phyloP scores from a whole-genome alignment of 768 basidiomycete genomes.

The Tylopilus balloui region DNA sequence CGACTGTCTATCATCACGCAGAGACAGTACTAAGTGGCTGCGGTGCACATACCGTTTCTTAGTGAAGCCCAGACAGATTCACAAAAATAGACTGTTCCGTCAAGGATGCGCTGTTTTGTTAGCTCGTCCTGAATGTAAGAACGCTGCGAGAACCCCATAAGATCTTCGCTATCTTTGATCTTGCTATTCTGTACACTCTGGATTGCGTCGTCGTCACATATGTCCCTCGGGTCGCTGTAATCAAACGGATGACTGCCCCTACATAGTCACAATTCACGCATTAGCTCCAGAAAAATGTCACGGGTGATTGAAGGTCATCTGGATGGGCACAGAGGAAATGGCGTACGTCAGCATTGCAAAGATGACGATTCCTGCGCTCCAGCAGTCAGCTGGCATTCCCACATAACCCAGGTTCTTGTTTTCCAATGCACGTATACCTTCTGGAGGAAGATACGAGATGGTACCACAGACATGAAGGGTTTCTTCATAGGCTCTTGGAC shows the following conservation, averaged over 20 bases:
- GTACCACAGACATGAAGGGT: constrained; percentile 88
- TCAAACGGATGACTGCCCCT: constrained; percentile 82
- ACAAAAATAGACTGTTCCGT: constrained; percentile 55
- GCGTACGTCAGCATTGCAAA: constrained; percentile 83
- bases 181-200: constrained; percentile 15
- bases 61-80: constrained; percentile 51
- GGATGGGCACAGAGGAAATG: background rate
- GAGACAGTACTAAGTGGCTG: background rate
- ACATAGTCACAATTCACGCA: background rate
- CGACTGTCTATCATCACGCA: background rate
- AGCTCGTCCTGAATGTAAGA: constrained; percentile 48
- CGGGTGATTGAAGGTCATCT: background rate
- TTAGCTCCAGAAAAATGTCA: constrained; percentile 9
- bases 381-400: constrained; percentile 87
- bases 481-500: constrained; percentile 72
- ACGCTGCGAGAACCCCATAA: constrained; percentile 27
- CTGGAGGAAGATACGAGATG: constrained; percentile 79
- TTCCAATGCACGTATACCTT: constrained; percentile 77
- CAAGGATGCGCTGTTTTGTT: constrained; percentile 67
- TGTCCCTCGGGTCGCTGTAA: constrained; percentile 37
- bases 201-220: constrained; percentile 6
- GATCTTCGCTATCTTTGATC: constrained; percentile 35
- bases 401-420: constrained; percentile 67
- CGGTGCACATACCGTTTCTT: constrained; percentile 49
- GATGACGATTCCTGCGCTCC: constrained; percentile 79